phyloP scores from a whole-genome alignment of 2,329 filamentous ascomycete genomes.

The Epichloe hybrida region DNA sequence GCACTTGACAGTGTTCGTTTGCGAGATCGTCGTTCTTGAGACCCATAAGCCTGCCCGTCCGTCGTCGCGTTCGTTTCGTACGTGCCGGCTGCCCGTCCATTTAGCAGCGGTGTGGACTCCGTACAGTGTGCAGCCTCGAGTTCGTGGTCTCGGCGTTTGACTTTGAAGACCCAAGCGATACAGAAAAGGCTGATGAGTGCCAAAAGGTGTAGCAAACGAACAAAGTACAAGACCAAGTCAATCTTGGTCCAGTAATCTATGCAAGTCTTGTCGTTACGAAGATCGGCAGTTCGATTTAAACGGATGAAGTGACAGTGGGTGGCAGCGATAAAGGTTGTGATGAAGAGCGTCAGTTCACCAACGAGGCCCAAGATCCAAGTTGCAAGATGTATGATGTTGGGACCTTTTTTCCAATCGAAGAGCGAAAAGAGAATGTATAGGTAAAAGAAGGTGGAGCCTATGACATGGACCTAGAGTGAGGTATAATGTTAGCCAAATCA shows the following conservation, averaged over 20 bases:
- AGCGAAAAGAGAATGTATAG: conserved; percentile 75
- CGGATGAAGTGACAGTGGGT: conserved; percentile 50
- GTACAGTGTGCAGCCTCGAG: conserved; percentile 28
- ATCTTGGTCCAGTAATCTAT: conserved; percentile 30
- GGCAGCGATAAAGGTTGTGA: conserved; percentile 55
- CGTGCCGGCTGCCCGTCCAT: conserved; percentile 20
- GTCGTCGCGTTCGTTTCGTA: conserved; percentile 23
- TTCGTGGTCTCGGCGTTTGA: conserved; percentile 23
- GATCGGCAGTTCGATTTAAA: conserved; percentile 15
- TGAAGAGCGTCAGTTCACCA: conserved; percentile 60
- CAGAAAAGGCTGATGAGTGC: conserved; percentile 38
- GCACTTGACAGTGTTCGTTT: conserved; percentile 26
- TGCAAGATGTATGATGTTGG: conserved; percentile 64
- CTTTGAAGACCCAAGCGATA: conserved; percentile 28
- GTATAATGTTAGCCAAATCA: not conserved
- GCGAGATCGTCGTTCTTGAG: conserved; percentile 17
- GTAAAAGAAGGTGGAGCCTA: conserved; percentile 77
- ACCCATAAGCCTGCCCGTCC: conserved; percentile 12
- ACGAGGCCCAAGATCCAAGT: conserved; percentile 65
- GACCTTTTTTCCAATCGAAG: conserved; percentile 69
- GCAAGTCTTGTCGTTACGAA: conserved; percentile 16
- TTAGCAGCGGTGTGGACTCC: conserved; percentile 53
- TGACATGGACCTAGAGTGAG: conserved; percentile 60
- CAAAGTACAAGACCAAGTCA: conserved; percentile 52
- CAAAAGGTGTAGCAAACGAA: conserved; percentile 55